Conservation (phyloP, 495 filamentous ascomycete species). For the Cenococcum geophilum region DNA sequence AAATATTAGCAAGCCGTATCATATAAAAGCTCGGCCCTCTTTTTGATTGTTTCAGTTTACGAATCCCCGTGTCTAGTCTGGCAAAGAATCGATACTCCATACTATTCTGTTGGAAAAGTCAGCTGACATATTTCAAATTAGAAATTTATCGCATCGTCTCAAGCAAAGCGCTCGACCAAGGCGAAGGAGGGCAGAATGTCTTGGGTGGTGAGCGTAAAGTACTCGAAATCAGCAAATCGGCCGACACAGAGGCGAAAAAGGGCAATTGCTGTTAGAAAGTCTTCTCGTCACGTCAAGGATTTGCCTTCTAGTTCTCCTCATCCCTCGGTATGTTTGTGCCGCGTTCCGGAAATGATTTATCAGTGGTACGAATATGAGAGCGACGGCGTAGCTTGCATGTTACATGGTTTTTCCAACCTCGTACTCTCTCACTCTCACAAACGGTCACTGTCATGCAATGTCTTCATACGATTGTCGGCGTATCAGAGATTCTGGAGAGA, state of each 20-base stretch:
- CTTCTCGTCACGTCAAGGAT: neutral
- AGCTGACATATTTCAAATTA: constrained; percentile 36
- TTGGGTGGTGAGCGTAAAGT: constrained; percentile 58
- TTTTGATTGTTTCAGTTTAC: too few relatives aligned
- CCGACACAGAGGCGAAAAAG: constrained; percentile 66
- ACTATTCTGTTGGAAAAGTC: neutral
- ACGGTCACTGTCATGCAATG: constrained; percentile 19
- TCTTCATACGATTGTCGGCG: constrained; percentile 20
- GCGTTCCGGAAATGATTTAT: constrained; percentile 14
- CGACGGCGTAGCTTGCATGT: neutral
- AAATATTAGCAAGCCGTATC: too few relatives aligned
- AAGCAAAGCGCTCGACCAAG: constrained; percentile 87
- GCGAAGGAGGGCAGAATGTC: constrained; percentile 67
- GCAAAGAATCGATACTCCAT: neutral
- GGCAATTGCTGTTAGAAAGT: constrained; percentile 70
- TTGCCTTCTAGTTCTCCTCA: neutral
- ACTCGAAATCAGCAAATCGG: constrained; percentile 75
- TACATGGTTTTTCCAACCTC: neutral
- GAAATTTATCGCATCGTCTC: constrained; percentile 99
- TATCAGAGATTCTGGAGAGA: constrained; percentile 17
- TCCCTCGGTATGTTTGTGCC: constrained; percentile 13
- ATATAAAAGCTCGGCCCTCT: too few relatives aligned
- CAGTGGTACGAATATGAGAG: constrained; percentile 8
- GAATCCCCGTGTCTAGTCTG: too few relatives aligned
- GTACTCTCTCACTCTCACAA: constrained; percentile 3